A percentile compares a stretch with the other conserved stretches of the same genome.
phyloP scores from a whole-genome alignment of 768 basidiomycete species.

The Gloeopeniophorella convolvens region DNA sequence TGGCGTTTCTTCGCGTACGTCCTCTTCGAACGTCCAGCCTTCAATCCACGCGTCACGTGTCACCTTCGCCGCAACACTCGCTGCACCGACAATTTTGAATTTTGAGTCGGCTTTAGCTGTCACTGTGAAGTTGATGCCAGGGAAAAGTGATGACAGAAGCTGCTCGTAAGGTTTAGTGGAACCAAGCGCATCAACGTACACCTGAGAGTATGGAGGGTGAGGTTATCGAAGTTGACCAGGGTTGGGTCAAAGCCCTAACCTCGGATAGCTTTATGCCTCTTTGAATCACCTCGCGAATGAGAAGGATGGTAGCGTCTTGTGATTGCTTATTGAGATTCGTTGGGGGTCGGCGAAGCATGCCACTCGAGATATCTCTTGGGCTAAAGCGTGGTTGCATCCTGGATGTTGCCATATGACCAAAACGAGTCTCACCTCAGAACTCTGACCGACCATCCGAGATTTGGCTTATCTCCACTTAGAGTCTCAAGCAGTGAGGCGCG shows the following conservation, averaged over 20 bases:
- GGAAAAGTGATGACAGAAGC: constrained; percentile 75
- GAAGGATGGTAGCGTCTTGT: constrained; percentile 81
- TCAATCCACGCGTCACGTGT: constrained; percentile 89
- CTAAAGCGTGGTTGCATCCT: constrained; percentile 35
- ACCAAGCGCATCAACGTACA: constrained; percentile 94
- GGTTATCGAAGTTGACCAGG: background rate
- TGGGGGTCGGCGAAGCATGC: constrained; percentile 83
- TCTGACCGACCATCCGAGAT: constrained; percentile 78
- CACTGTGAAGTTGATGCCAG: constrained; percentile 82
- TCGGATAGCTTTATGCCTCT: constrained; percentile 75
- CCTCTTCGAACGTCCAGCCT: constrained; percentile 76
- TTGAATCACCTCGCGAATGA: constrained; percentile 83
- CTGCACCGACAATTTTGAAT: constrained; percentile 95
- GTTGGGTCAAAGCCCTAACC: constrained; percentile 33
- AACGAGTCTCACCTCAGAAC: constrained; percentile 31
- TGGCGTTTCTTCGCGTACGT: constrained; percentile 12
- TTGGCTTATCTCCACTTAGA: constrained; percentile 60
- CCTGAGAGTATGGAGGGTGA: constrained; percentile 41
- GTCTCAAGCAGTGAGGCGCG: constrained; percentile 59
- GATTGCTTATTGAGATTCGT: constrained; percentile 84
- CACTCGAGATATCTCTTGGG: constrained; percentile 84
- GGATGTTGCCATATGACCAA: background rate
- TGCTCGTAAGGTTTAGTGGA: constrained; percentile 79
- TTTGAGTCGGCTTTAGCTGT: constrained; percentile 90
- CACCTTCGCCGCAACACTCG: constrained; percentile 97